Evolutionary conservation across 1,284 basidiomycete genomes (phyloP).

Genomic region (Vanrija humicola): DNA sequence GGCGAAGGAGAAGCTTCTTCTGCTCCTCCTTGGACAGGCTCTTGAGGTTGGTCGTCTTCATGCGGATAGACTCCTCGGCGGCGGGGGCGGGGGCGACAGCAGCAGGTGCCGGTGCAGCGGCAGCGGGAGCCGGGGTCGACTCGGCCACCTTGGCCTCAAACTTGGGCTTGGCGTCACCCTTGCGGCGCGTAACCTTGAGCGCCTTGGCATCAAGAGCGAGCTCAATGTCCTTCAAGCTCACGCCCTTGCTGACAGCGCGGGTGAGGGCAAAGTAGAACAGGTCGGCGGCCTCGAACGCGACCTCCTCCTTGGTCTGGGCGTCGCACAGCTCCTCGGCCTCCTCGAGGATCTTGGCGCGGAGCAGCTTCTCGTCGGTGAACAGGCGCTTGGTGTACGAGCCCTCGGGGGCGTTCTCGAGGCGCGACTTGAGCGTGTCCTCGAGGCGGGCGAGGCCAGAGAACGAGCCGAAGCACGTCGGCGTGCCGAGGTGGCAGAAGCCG

Average conservation of each 20-base stretch:
- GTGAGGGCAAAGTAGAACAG: constrained; percentile 90
- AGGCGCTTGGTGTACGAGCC: constrained; percentile 90
- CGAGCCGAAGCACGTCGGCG: constrained; percentile 75
- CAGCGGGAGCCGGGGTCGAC: constrained; percentile 28
- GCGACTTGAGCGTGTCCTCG: constrained; percentile 71
- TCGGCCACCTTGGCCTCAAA: constrained; percentile 55
- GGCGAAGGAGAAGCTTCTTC: constrained; percentile 72
- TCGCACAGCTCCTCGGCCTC: constrained; percentile 94
- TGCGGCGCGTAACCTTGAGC: constrained; percentile 78
- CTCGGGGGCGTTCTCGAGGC: constrained; percentile 72
- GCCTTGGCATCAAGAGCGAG: constrained; percentile 79
- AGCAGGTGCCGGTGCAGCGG: constrained; percentile 31
- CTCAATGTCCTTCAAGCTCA: constrained; percentile 81
- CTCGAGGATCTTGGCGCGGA: constrained; percentile 93
- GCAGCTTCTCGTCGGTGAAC: constrained; percentile 75
- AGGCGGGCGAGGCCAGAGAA: constrained; percentile 73
- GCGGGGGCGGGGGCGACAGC: constrained; percentile 40
- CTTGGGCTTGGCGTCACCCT: constrained; percentile 90
- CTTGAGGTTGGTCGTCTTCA: constrained; percentile 67
- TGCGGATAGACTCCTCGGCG: constrained; percentile 56
- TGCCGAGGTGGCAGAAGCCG: constrained; percentile 90
- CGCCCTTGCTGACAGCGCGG: constrained; percentile 80
- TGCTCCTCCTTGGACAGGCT: constrained; percentile 59
- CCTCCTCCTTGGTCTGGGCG: constrained; percentile 73
- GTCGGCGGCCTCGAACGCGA: constrained; percentile 97